Evolutionary conservation across 768 basidiomycete species (phyloP).

Genomic region (Pisolithus marmoratus): DNA sequence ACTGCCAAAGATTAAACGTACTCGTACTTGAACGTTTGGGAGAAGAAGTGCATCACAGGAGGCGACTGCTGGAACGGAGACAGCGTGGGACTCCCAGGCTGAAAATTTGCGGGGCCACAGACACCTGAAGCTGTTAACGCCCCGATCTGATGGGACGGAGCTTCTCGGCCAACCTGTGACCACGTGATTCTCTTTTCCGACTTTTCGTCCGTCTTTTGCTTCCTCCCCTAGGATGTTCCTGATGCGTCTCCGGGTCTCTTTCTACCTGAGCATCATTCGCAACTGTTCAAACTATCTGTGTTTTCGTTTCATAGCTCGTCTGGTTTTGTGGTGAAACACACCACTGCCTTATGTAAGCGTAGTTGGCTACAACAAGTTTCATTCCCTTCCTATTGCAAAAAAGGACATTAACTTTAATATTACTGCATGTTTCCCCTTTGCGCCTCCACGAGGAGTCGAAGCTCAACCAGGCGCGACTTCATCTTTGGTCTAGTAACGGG

Average conservation of each 20-base stretch:
- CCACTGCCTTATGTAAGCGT: neutral
- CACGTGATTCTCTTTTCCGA: too few relatives aligned
- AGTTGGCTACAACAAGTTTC: neutral
- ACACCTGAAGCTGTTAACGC: too few relatives aligned
- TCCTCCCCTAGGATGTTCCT: too few relatives aligned
- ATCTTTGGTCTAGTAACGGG: slow-evolving; percentile 62
- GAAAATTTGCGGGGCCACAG: slow-evolving; percentile 2
- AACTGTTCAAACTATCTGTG: too few relatives aligned
- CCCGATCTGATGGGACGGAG: too few relatives aligned
- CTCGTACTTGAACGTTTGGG: slow-evolving; percentile 81
- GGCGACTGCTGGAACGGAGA: slow-evolving; percentile 17
- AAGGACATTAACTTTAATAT: neutral
- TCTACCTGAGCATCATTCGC: too few relatives aligned
- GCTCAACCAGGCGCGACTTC: slow-evolving; percentile 65
- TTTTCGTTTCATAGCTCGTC: too few relatives aligned
- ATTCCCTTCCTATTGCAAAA: neutral
- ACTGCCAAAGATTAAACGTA: slow-evolving; percentile 35
- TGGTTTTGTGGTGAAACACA: too few relatives aligned
- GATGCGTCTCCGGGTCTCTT: too few relatives aligned
- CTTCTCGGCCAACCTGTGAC: too few relatives aligned
- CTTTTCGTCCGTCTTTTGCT: too few relatives aligned
- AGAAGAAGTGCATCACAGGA: slow-evolving; percentile 75
- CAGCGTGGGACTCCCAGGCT: slow-evolving; percentile 16
- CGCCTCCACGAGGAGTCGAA: slow-evolving; percentile 38
- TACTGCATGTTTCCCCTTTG: slow-evolving; percentile 2